Base-by-base conservation (phyloP, 139 green algal species). In the Micromonas pusilla region DNA sequence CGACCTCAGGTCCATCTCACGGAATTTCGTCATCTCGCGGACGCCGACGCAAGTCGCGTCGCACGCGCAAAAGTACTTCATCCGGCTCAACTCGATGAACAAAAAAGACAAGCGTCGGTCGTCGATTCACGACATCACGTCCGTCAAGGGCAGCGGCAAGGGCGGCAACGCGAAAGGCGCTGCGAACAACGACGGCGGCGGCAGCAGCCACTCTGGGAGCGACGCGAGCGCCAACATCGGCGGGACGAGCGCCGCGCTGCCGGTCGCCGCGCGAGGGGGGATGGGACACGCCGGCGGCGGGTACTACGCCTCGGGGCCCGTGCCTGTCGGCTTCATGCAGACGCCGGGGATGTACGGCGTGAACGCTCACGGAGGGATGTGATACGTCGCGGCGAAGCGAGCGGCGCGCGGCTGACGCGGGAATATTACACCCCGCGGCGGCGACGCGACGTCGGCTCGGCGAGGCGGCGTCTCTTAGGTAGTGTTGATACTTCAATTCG, bases 1-100 rank as follows among this genome's bases (percentile, higher is more conserved):
- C n/a, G n/a, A n/a, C n/a, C n/a, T n/a, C n/a, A n/a, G n/a, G 20
- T 89, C 72, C 83, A 97, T 97, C 52, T 92, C 88, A 3, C 86
- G 93, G 30, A 93, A 95, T 72, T 97, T 94, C 85, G 93, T 97
- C 36, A 86, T 95, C 32, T 88, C 90, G 0, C 84, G 93, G 4
- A 97, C 93, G 1, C 93, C 93, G n/a, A 97, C 93, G 1, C 84
- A 88, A 66, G 93, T 97, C 19, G 93, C 93, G 36, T 91, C 81
- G 64, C 92, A 97, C 79, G 92, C 92, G 2, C 92, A 97, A 77
- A 97, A 97, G 85, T 97, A 97, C 84, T 97, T 97, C 80, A 97
- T 97, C 75, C 85, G 93, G 19, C 82, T 97, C 13, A 96, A 94
- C 84, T 86, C 78, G 25, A 85, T 90, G 68, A 93, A 93, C 80